Evolutionary conservation across 2,329 filamentous ascomycete species (phyloP).

Genomic region (Aureobasidium leucospermi): DNA sequence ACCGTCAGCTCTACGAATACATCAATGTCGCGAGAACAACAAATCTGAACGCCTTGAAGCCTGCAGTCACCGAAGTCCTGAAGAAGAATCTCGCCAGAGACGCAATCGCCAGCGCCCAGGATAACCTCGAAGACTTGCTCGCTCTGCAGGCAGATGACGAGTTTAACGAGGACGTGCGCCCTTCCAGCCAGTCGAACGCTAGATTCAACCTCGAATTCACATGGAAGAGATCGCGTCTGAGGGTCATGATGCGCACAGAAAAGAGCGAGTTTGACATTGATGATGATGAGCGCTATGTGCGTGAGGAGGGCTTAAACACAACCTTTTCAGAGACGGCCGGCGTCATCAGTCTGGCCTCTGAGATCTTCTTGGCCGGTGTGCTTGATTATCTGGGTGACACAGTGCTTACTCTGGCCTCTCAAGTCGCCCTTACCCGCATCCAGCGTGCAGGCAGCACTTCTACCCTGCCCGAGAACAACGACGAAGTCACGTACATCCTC

Average conservation of each 20-base stretch:
- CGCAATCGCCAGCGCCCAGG: conserved; percentile 73
- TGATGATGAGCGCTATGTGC: conserved; percentile 83
- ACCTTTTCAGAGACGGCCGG: conserved; percentile 42
- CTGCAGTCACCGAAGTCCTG: conserved; percentile 77
- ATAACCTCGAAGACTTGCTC: conserved; percentile 81
- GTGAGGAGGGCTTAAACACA: conserved; percentile 65
- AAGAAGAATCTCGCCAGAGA: conserved; percentile 84
- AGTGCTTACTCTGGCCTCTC: conserved; percentile 75
- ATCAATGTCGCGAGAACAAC: conserved; percentile 75
- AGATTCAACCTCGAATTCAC: conserved; percentile 87
- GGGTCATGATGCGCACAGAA: conserved; percentile 98
- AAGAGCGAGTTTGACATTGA: conserved; percentile 96
- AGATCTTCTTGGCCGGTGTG: conserved; percentile 92
- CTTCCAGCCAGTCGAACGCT: conserved; percentile 23
- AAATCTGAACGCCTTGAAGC: conserved; percentile 63
- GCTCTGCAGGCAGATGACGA: conserved; percentile 68
- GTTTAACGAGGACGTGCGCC: conserved; percentile 40
- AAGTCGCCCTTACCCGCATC: conserved; percentile 67
- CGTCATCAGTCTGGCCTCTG: conserved; percentile 76
- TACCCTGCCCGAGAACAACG: neutral
- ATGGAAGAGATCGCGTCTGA: conserved; percentile 86
- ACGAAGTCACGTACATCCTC: conserved; percentile 45
- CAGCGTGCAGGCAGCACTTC: conserved; percentile 26
- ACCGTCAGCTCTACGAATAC: conserved; percentile 87
- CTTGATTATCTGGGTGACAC: conserved; percentile 92